phyloP scores from a whole-genome alignment of 306 rosid genomes.

The Trifolium pratense region DNA sequence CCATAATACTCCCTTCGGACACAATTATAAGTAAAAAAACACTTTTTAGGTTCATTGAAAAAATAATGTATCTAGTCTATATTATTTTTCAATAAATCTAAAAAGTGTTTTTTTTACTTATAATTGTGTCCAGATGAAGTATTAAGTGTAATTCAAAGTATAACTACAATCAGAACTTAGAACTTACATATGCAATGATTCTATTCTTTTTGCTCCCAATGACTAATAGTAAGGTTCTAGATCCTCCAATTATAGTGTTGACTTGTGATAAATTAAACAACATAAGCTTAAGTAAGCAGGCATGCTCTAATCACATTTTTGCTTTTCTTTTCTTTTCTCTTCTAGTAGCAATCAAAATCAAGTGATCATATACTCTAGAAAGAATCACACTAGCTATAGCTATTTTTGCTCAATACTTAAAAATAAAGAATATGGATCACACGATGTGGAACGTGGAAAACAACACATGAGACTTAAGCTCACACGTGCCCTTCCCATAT shows the following conservation, averaged over 20 bases:
- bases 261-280: not conserved
- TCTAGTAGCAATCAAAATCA: constrained; percentile 2
- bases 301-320: not conserved
- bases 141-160: too few species aligned
- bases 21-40: too few species aligned
- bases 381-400: not conserved
- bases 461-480: not conserved
- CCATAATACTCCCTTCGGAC: too few species aligned
- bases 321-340: not conserved
- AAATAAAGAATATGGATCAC: constrained; percentile 5
- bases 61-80: too few species aligned
- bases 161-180: too few species aligned
- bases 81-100: too few species aligned
- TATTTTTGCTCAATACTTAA: not conserved
- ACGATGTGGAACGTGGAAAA: constrained; percentile 3
- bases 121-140: too few species aligned
- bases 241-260: not conserved
- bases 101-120: too few species aligned
- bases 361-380: too few species aligned
- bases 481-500: constrained; percentile 15
- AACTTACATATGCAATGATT: too few species aligned
- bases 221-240: not conserved
- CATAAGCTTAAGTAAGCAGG: not conserved
- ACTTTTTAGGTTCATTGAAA: too few species aligned
- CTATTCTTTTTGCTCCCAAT: too few species aligned